Conservation (phyloP, 129 eudicot genomes). For the Centella asiatica region DNA sequence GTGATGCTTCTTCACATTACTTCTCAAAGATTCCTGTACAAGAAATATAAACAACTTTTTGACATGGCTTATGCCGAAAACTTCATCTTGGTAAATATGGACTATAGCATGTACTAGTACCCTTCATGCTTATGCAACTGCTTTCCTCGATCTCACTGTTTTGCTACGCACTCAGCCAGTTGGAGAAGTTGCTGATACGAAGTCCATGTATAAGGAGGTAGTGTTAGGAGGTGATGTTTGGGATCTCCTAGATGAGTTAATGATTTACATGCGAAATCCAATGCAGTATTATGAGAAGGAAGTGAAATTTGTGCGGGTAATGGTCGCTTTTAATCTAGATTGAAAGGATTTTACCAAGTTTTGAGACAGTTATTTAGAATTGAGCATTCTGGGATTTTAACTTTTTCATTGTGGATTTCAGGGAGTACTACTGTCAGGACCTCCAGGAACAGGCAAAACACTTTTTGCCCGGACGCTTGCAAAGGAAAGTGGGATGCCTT, state of each 20-base stretch:
- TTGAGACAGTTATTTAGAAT: not conserved
- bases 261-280: constrained; percentile 88
- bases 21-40: constrained; percentile 45
- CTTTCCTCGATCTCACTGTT: constrained; percentile 18
- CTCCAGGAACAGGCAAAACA: constrained; percentile 97
- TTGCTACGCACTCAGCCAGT: constrained; percentile 52
- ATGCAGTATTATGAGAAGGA: constrained; percentile 81
- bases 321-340: not conserved
- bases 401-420: constrained; percentile 16
- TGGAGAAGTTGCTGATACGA: constrained; percentile 63
- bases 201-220: constrained; percentile 78
- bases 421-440: constrained; percentile 96
- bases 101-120: constrained; percentile 3
- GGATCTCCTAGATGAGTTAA: constrained; percentile 94
- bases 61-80: constrained; percentile 86
- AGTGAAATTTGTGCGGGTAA: constrained; percentile 93
- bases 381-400: not conserved
- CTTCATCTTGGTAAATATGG: constrained; percentile 59
- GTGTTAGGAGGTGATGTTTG: constrained; percentile 93
- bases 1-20: constrained; percentile 53
- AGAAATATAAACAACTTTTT: constrained; percentile 66
- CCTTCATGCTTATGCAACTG: constrained; percentile 10
- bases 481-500: constrained; percentile 89
- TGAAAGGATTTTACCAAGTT: not conserved
- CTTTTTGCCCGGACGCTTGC: constrained; percentile 97